A percentile compares a stretch with the other conserved stretches of the same genome.
Conservation (phyloP, 75 land plant species). For the Pinus tabuliformis region DNA sequence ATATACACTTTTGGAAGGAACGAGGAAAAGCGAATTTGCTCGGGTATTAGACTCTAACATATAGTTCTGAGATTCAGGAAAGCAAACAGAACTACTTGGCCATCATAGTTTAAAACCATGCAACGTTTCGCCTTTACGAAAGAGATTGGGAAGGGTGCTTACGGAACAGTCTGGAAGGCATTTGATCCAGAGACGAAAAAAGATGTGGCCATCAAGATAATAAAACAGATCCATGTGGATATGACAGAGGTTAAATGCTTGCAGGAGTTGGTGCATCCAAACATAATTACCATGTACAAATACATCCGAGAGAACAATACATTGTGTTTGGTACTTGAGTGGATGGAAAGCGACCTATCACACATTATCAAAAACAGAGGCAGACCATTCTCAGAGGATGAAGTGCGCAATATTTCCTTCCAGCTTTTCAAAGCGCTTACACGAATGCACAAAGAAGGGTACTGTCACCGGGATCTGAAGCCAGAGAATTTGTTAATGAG, state of each 20-base stretch:
- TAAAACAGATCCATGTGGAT: neutral
- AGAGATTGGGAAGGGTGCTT: no score
- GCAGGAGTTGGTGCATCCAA: no score
- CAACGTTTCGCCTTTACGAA: no score
- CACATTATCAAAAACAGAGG: neutral
- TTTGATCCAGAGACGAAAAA: no score
- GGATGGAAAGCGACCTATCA: neutral
- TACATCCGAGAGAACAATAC: neutral
- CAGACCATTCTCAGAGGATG: neutral
- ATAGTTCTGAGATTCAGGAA: no score
- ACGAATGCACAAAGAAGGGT: slow-evolving; percentile 30
- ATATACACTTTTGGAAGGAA: no score
- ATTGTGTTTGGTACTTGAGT: neutral
- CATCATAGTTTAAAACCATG: no score
- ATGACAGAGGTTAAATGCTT: neutral
- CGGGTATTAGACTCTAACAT: no score
- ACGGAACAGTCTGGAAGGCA: no score
- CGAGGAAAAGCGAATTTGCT: no score
- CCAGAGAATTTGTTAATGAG: slow-evolving; percentile 34
- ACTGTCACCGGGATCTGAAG: slow-evolving; percentile 38
- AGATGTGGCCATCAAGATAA: no score
- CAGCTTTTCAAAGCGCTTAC: slow-evolving; percentile 36
- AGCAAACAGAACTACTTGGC: no score
- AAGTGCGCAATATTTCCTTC: slow-evolving; percentile 21
- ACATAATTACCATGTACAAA: neutral